Conservation (phyloP, 2,329 filamentous ascomycete species). For the Xylaria polymorpha region DNA sequence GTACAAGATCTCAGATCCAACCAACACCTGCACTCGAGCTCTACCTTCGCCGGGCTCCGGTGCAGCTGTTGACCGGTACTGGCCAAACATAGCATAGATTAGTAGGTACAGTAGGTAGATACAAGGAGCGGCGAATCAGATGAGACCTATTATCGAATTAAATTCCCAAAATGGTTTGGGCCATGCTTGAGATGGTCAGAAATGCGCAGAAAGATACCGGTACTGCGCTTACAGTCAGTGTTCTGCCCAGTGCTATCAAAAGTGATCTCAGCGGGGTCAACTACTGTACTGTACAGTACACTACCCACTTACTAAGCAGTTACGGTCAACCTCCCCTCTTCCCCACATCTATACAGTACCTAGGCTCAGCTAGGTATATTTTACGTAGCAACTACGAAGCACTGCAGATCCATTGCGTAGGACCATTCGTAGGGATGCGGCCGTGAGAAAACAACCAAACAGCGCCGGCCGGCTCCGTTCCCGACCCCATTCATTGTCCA, state of each 20-base stretch:
- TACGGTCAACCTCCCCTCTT: constrained; percentile 1
- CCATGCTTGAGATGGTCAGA: not conserved
- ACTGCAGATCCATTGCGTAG: not conserved
- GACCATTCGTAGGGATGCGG: too few species aligned
- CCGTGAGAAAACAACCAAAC: not conserved
- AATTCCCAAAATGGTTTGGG: constrained; percentile 32
- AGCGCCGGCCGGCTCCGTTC: constrained; percentile 32
- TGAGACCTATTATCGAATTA: constrained; percentile 37
- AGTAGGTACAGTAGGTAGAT: not conserved
- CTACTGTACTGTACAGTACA: too few species aligned
- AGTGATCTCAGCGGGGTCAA: constrained; percentile 15
- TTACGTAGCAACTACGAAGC: too few species aligned
- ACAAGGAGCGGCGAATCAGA: constrained; percentile 41
- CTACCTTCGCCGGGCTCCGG: constrained; percentile 31
- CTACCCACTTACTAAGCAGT: too few species aligned
- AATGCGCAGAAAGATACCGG: not conserved
- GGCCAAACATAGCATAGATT: constrained; percentile 13
- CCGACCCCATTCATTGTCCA: not conserved
- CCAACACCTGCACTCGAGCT: constrained; percentile 2
- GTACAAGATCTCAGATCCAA: constrained; percentile 16
- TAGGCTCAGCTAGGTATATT: too few species aligned
- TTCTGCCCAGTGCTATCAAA: not conserved
- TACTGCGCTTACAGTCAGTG: not conserved
- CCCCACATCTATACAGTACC: too few species aligned
- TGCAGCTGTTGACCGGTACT: not conserved